Conservation (phyloP, 768 basidiomycete genomes). For the Porphyrellus cyaneotinctus region DNA sequence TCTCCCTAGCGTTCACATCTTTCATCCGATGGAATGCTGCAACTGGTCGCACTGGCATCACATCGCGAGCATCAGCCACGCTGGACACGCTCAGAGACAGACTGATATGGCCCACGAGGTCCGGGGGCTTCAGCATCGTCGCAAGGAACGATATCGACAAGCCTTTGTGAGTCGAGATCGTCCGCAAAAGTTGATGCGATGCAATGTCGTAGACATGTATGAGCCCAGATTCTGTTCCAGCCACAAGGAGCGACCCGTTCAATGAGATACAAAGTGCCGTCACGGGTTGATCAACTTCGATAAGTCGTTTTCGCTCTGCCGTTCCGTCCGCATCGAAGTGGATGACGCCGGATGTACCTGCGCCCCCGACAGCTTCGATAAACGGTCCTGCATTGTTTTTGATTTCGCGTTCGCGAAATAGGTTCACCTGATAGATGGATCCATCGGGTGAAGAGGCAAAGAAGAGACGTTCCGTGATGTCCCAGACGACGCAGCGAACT, state of each 20-base stretch:
- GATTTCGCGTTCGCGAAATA: constrained; percentile 62
- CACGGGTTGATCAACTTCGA: constrained; percentile 67
- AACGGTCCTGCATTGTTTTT: constrained; percentile 44
- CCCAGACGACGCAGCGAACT: constrained; percentile 68
- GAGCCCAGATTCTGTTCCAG: constrained; percentile 69
- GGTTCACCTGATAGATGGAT: constrained; percentile 72
- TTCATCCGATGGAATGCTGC: constrained; percentile 69
- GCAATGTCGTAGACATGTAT: constrained; percentile 84
- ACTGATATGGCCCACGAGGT: constrained; percentile 78
- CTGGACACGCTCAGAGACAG: constrained; percentile 41
- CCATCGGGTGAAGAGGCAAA: constrained; percentile 80
- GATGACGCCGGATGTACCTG: constrained; percentile 65
- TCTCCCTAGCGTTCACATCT: constrained; percentile 61
- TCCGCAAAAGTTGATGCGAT: constrained; percentile 85
- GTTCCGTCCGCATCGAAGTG: constrained; percentile 53
- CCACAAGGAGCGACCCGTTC: constrained; percentile 73
- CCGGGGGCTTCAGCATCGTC: constrained; percentile 81
- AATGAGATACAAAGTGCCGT: constrained; percentile 73
- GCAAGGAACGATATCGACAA: constrained; percentile 66
- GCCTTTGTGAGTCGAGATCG: constrained; percentile 68
- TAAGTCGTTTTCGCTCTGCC: constrained; percentile 53
- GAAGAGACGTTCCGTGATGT: constrained; percentile 82
- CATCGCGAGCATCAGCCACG: constrained; percentile 44
- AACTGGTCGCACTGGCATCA: constrained; percentile 62
- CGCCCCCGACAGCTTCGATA: constrained; percentile 72